phyloP scores from a whole-genome alignment of 2,329 filamentous ascomycete species.

The Fusarium incarnatum region DNA sequence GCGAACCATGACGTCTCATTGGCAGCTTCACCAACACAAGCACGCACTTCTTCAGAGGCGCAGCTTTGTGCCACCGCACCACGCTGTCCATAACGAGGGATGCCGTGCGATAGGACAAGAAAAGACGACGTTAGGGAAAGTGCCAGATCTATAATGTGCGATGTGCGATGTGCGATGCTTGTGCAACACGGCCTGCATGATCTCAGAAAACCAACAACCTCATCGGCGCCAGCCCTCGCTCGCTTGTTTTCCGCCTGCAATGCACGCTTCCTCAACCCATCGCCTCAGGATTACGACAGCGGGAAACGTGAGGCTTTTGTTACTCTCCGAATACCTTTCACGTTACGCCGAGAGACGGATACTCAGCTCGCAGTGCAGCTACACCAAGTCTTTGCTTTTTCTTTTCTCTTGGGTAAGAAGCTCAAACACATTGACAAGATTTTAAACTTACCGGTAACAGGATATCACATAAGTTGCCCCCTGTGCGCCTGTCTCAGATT shows the following conservation, averaged over 20 bases:
- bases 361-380: not conserved
- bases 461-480: not conserved
- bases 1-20: constrained; percentile 37
- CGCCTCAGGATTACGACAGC: constrained; percentile 4
- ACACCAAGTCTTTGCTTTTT: constrained; percentile 1
- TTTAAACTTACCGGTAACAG: not conserved
- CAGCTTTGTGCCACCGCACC: constrained; percentile 38
- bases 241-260: constrained; percentile 41
- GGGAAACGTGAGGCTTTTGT: not conserved
- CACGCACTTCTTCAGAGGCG: constrained; percentile 17
- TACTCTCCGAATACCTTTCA: constrained; percentile 13
- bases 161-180: constrained; percentile 36
- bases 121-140: constrained; percentile 34
- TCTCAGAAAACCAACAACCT: constrained; percentile 45
- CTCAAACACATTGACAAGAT: constrained; percentile 3
- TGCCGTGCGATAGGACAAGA: constrained; percentile 26
- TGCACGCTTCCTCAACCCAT: constrained; percentile 25
- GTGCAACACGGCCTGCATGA: constrained; percentile 47
- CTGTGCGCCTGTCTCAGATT: constrained; percentile 18
- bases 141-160: constrained; percentile 45
- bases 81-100: constrained; percentile 30
- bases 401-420: constrained; percentile 2
- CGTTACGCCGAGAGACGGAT: constrained; percentile 6
- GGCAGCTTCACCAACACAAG: constrained; percentile 39
- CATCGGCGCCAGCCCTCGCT: constrained; percentile 43